A percentile compares a stretch with the other conserved stretches of the same genome.
Evolutionary conservation across 805 yeast species (phyloP).

Genomic region (Zygosaccharomyces siamensis): DNA sequence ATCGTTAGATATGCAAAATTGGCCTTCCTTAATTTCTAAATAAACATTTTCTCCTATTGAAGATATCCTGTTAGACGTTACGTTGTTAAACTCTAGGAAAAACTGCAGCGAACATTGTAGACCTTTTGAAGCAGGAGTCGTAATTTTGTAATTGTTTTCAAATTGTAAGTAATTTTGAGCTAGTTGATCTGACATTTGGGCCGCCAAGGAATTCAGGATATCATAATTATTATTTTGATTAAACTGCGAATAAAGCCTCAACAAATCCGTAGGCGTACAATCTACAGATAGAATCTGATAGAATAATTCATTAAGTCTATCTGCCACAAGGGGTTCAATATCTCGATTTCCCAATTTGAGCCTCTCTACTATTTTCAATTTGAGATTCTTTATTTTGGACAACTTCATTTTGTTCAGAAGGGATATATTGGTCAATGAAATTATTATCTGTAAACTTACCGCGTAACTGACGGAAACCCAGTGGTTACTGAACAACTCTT

Average conservation of each 20-base stretch:
- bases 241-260: constrained; percentile 16
- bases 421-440: constrained; percentile 22
- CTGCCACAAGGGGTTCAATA: neutral
- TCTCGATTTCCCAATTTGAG: neutral
- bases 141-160: constrained; percentile 26
- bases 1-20: constrained; percentile 28
- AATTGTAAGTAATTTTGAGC: constrained; percentile 29
- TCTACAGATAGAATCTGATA: constrained; percentile 17
- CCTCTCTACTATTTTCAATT: constrained; percentile 8
- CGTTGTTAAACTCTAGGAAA: constrained; percentile 30
- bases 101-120: constrained; percentile 24
- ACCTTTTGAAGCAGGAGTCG: constrained; percentile 9
- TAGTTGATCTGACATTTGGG: constrained; percentile 17
- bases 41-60: constrained; percentile 25
- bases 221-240: constrained; percentile 2
- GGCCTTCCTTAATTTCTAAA: constrained; percentile 29
- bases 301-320: constrained; percentile 17
- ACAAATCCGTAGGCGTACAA: constrained; percentile 20
- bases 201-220: constrained; percentile 17
- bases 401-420: constrained; percentile 25
- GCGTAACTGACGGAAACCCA: constrained; percentile 12
- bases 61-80: constrained; percentile 28
- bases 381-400: constrained; percentile 8
- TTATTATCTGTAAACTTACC: constrained; percentile 21
- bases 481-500: constrained; percentile 6